A percentile compares a stretch with the other conserved stretches of the same genome.
Conservation (phyloP, 371 early-diverging fungal genomes). For the Apophysomyces elegans region DNA sequence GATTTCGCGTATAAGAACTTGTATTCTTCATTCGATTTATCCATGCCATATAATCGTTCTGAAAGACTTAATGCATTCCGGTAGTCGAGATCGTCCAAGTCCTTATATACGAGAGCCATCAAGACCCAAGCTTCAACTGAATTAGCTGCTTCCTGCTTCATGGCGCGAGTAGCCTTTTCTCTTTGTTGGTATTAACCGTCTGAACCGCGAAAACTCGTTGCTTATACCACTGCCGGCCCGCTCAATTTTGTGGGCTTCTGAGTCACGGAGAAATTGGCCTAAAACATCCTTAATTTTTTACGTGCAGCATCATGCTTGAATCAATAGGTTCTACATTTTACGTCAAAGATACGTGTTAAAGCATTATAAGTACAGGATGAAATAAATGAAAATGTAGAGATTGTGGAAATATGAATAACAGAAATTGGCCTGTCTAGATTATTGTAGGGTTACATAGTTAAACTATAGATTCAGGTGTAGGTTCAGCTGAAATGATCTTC, state of each 20-base stretch:
- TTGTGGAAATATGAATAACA: not conserved
- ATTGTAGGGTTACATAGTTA: not conserved
- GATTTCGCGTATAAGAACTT: conserved; percentile 47
- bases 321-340: too few relatives aligned
- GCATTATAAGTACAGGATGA: not conserved
- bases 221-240: too few relatives aligned
- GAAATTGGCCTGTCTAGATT: not conserved
- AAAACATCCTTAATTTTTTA: not conserved
- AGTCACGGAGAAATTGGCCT: too few relatives aligned
- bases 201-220: too few relatives aligned
- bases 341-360: too few relatives aligned
- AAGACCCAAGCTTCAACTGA: conserved; percentile 48
- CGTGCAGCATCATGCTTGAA: not conserved
- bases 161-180: not conserved
- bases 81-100: conserved; percentile 50
- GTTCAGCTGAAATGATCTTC: conserved; percentile 45
- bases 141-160: conserved; percentile 10
- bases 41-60: conserved; percentile 54
- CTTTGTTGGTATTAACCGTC: too few relatives aligned
- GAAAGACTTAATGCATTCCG: conserved; percentile 47
- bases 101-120: conserved; percentile 42
- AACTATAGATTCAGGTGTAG: conserved; percentile 34
- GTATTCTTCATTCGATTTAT: conserved; percentile 41
- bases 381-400: not conserved
- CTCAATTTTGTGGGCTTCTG: too few relatives aligned